Evolutionary conservation across 805 yeast species (phyloP), one percentile per base, ranked within the genome.

Genomic region (Tetrapisispora taiwanensis): DNA sequence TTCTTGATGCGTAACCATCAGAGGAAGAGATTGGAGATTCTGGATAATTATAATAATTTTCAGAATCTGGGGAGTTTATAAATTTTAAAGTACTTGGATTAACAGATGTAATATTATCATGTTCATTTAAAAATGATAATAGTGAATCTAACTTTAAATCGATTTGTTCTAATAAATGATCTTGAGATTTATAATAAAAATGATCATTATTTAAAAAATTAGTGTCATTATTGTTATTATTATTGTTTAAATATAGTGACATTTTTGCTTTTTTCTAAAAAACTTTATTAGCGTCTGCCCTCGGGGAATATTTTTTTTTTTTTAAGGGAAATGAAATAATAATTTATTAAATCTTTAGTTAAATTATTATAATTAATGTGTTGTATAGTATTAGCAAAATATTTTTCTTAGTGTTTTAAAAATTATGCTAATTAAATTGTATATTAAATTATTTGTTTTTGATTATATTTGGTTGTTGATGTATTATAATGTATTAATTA

Each of bases 51-150:
- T 37, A 20, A 26, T 27, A 37, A 19, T 27, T 4, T 9, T 37
- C 40, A 9, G 22, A 13, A 28, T 17, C 26, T 12, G 40, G 40
- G 7, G 40, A 37, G 14, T 37, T 37, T 17, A 37, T 37, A 18
- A 37, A 31, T 26, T 18, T 24, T 20, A 40, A 18, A 15, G 34
- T 31, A 7, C 13, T 31, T 39, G 36, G 36, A 30, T 36, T 24
- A 7, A 41, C 27, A 2, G 30, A 36, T 4, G 44, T 41, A 7
- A 37, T 30, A 26, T 41, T 41, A 12, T 41, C 44, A 32, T 42
- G 20, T 24, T 42, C 45, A 26, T 36, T 42, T 18, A 42, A 36
- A 36, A 42, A 42, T 31, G 41, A 42, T 14, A 42, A 14, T 36
- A 42, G 18, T n/a, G 39, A 30, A 36, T 42, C 45, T 20, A 42